Conservation (phyloP, 345 rosid genomes). For the Corchorus olitorius region DNA sequence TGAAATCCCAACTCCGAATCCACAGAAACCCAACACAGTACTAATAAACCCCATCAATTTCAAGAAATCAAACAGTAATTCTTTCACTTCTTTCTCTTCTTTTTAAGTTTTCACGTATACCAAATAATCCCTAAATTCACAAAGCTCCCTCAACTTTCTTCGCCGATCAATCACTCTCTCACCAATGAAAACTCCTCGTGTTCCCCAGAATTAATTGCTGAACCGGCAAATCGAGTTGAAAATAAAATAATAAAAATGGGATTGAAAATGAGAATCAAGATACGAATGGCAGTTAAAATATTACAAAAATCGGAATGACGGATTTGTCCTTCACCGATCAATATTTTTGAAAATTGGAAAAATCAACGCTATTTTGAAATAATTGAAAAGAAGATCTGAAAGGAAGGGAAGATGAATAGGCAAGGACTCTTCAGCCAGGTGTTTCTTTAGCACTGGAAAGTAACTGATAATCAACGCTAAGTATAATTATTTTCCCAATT, state of each 20-base stretch:
- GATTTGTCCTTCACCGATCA: background rate
- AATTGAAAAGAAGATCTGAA: background rate
- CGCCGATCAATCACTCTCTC: background rate
- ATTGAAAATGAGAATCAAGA: background rate
- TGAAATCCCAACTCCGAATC: slow-evolving; percentile 86
- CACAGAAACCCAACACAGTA: slow-evolving; percentile 70
- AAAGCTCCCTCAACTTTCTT: background rate
- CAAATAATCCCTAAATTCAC: too few relatives aligned
- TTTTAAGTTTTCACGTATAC: background rate
- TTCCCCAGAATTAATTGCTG: background rate
- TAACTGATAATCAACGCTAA: background rate
- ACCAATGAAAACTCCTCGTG: background rate
- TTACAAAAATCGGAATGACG: background rate
- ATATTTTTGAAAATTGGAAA: too few relatives aligned
- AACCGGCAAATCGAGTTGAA: background rate
- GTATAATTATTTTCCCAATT: background rate
- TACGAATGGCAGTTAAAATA: background rate
- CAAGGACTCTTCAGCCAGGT: background rate
- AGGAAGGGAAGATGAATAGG: background rate
- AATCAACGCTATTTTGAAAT: background rate
- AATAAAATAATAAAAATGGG: background rate
- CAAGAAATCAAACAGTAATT: background rate
- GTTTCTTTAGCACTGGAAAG: background rate
- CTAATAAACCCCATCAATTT: slow-evolving; percentile 71
- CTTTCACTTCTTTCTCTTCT: background rate